Base-by-base conservation (phyloP, 768 basidiomycete genomes). In the Kwoniella dejecticola region DNA sequence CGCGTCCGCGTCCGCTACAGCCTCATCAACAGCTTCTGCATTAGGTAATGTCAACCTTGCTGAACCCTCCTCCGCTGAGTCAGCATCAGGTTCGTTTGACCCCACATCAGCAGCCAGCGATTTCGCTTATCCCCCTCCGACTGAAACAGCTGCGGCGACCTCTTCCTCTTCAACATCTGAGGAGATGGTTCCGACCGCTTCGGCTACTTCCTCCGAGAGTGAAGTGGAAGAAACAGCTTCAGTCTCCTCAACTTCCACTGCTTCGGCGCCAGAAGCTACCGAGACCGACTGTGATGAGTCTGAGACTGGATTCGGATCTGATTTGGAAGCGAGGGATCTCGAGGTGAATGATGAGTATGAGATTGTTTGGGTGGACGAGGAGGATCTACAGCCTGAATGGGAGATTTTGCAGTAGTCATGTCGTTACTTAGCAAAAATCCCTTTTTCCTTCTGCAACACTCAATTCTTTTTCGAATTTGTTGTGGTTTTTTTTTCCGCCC, bases 281-380 rank as follows among this genome's bases (percentile, higher is more conserved):
- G 44, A 62, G n/a, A 57, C 48, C 4, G 63, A 59, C 17, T 61
- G 60, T 21, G 58, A 47, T 24, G 46, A 48, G 36, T n/a, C n/a
- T n/a, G 57, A 33, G 2, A 52, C 45, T 3, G 49, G 36, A 33
- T 11, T 31, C 17, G 40, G 26, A 0, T 41, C 55, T 1, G 62
- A 60, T 40, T 31, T 62, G 7, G 53, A 41, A 19, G 68, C 63
- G 41, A 45, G 64, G 21, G 48, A 48, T 21, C 42, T 59, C 31
- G 53, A 52, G n/a, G 46, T 44, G 1, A 56, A 54, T 21, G 68
- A 57, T 21, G 64, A 70, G 30, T 66, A 54, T 27, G 68, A 70
- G 29, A 60, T 67, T 26, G 60, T 70, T 17, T 70, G 68, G 68
- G 68, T 70, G 0, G 52, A 66, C 23, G 65, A 70, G 29, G 59